Percentiles rank a stretch among this genome's conserved stretches.
phyloP scores from a whole-genome alignment of 352 stramenopile genomes.

The Thraustochytrium striatum region DNA sequence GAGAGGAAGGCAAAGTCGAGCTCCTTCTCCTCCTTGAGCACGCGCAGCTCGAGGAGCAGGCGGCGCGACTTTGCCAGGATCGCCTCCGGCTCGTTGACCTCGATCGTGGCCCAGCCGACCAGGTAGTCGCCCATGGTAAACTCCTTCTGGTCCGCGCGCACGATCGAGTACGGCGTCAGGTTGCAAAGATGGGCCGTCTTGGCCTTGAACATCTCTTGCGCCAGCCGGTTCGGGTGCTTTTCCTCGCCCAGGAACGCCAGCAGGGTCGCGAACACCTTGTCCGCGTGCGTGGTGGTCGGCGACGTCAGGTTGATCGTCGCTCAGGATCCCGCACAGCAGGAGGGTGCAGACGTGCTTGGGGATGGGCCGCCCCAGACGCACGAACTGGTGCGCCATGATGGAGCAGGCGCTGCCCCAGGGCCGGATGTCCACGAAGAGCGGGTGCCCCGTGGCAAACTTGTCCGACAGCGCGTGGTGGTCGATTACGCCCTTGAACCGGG shows the following conservation, averaged over 20 bases:
- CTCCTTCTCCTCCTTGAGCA: constrained; percentile 49
- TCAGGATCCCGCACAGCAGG: constrained; percentile 61
- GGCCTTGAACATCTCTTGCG: constrained; percentile 60
- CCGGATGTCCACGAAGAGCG: constrained; percentile 67
- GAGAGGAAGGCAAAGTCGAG: constrained; percentile 56
- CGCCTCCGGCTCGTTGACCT: constrained; percentile 61
- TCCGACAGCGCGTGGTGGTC: constrained; percentile 65
- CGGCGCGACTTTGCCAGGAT: constrained; percentile 52
- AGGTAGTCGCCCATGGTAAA: constrained; percentile 16
- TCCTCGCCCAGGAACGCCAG: constrained; percentile 59
- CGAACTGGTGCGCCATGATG: constrained; percentile 63
- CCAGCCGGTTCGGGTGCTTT: constrained; percentile 58
- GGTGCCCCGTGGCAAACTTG: constrained; percentile 62
- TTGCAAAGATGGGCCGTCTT: constrained; percentile 55
- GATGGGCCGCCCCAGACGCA: constrained; percentile 45
- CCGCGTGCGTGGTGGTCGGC: constrained; percentile 64
- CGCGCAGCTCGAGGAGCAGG: constrained; percentile 58
- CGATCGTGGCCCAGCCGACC: constrained; percentile 61
- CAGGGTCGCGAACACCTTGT: constrained; percentile 53
- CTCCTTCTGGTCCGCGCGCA: constrained; percentile 35
- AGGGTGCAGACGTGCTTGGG: constrained; percentile 55
- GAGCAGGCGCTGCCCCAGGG: constrained; percentile 63
- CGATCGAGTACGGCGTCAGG: constrained; percentile 56
- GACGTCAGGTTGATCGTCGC: constrained; percentile 61
- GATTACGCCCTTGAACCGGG: constrained; percentile 63